These are phyloP conservation scores for Suhomyces terraborum DNA, from an alignment of 1,139 yeast genomes.

Conservation along the genomic window DNA sequence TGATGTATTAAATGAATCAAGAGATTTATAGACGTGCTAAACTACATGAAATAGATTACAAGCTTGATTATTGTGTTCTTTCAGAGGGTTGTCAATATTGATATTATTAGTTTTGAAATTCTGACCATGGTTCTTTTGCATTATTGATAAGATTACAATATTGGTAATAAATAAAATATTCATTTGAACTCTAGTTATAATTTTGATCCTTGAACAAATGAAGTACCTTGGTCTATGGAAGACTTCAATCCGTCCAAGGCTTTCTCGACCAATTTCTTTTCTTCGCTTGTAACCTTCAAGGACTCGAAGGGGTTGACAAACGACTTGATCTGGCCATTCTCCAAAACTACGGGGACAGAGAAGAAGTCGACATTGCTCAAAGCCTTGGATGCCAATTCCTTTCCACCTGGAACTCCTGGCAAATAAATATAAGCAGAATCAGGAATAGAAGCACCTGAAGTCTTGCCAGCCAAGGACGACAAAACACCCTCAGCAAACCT, in stretches of 20 bases:
- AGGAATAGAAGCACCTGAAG: slow-evolving; percentile 31
- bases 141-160: too few relatives aligned
- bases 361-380: slow-evolving; percentile 53
- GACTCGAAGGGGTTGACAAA: slow-evolving; percentile 47
- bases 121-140: too few relatives aligned
- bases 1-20: too few relatives aligned
- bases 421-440: slow-evolving; percentile 65
- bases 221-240: slow-evolving; percentile 63
- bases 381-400: slow-evolving; percentile 38
- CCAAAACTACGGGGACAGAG: slow-evolving; percentile 60
- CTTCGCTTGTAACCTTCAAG: slow-evolving; percentile 41
- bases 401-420: slow-evolving; percentile 56
- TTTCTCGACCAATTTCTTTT: slow-evolving; percentile 47
- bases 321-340: slow-evolving; percentile 51
- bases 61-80: too few relatives aligned
- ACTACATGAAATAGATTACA: too few relatives aligned
- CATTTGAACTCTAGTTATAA: slow-evolving; percentile 25
- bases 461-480: slow-evolving; percentile 41
- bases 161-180: slow-evolving; percentile 1
- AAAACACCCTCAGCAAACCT: slow-evolving; percentile 59
- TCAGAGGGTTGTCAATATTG: too few relatives aligned
- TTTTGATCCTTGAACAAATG: slow-evolving; percentile 55
- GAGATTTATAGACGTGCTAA: too few relatives aligned
- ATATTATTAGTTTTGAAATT: too few relatives aligned
- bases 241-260: slow-evolving; percentile 57